Evolutionary conservation across 148 eudicot genomes (phyloP), one percentile per base, ranked within the genome.

Genomic region (Heliosperma pusillum): DNA sequence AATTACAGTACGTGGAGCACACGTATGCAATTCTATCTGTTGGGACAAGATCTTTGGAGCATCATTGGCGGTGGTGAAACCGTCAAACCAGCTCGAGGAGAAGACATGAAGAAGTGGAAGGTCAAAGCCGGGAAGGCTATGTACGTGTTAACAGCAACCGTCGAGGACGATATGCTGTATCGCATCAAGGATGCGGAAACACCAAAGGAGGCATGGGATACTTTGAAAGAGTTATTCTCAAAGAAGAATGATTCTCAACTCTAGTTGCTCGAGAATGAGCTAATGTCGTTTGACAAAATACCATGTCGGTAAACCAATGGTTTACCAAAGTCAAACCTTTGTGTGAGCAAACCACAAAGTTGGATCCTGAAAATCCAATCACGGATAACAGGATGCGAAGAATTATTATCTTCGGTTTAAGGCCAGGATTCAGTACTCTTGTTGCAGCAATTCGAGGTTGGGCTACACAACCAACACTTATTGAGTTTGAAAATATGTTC

Each of bases 401-500:
- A n/a, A n/a, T n/a, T n/a, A n/a, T n/a, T n/a, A n/a, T n/a, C n/a
- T n/a, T n/a, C n/a, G n/a, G n/a, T n/a, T n/a, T n/a, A n/a, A 15
- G 58, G 59, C 58, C 50, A 20, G 33, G 47, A 71, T 20, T 8
- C 17, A 57, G 25, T 56, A 17, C 25, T 19, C 64, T 71, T 33
- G 47, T 71, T 17, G 36, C 47, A 1, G 19, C 74, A 2, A 57
- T 30, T 19, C 64, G 64, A 44, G 68, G 77, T 20, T 76, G 50
- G 78, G 65, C 72, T 11, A n/a, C n/a, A n/a, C n/a, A n/a, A 67
- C 68, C 74, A 17, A 36, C 68, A 7, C 52, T 77, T 0, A 45
- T 17, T 4, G 59, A 77, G 69, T 66, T 77, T 17, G 69, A 77
- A 50, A 59, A 27, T 33, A 25, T 70, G 15, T 57, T 77, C 21